Percentiles rank a stretch among this genome's conserved stretches.
phyloP scores from a whole-genome alignment of 495 filamentous ascomycete genomes.

The Hyaloscypha finlandica region DNA sequence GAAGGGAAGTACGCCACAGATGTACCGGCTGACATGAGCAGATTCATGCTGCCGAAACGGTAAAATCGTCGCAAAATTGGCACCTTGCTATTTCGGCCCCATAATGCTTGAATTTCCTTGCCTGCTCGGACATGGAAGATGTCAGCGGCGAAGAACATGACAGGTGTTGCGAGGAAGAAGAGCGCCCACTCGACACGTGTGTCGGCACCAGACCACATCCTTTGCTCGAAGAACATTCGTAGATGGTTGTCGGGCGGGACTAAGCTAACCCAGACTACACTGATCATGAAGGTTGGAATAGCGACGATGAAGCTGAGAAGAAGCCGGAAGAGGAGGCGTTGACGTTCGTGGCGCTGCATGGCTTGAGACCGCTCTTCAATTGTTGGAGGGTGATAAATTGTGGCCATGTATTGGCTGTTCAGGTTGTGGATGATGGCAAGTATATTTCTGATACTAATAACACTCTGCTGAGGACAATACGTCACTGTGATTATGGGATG shows the following conservation, averaged over 20 bases:
- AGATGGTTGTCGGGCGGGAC: constrained; percentile 57
- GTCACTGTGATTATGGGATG: constrained; percentile 69
- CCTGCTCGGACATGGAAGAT: constrained; percentile 80
- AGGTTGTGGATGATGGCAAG: constrained; percentile 60
- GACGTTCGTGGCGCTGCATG: constrained; percentile 66
- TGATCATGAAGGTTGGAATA: constrained; percentile 87
- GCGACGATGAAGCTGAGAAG: constrained; percentile 70
- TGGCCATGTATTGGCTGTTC: constrained; percentile 65
- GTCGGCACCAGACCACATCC: constrained; percentile 72
- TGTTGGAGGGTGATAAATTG: constrained; percentile 77
- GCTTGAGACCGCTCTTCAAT: constrained; percentile 80
- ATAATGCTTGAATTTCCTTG: constrained; percentile 78
- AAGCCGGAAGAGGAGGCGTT: constrained; percentile 63
- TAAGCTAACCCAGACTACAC: constrained; percentile 88
- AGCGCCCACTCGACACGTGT: constrained; percentile 79
- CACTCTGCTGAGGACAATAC: constrained; percentile 68
- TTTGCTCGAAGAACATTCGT: constrained; percentile 66
- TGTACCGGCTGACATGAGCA: constrained; percentile 87
- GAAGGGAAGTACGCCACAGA: constrained; percentile 87
- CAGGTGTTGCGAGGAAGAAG: constrained; percentile 82
- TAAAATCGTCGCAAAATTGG: constrained; percentile 80
- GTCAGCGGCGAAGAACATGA: constrained; percentile 88
- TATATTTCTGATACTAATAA: constrained; percentile 77
- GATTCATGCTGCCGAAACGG: constrained; percentile 95
- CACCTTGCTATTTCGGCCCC: constrained; percentile 74